A percentile compares a stretch with the other conserved stretches of the same genome.
Evolutionary conservation across 2,329 filamentous ascomycete genomes (phyloP).

Genomic region (Neoascochyta sp.): DNA sequence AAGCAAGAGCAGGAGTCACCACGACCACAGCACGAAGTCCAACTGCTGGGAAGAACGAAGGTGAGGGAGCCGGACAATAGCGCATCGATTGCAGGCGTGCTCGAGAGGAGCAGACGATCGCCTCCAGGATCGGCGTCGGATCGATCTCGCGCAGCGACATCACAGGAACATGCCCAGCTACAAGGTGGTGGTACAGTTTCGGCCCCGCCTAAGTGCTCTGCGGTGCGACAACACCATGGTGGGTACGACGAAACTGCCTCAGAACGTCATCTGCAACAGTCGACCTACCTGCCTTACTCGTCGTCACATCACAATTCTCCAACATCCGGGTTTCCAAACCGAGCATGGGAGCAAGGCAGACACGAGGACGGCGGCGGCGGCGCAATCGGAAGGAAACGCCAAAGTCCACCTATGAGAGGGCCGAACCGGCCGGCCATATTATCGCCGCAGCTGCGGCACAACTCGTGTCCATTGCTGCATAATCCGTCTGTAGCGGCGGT

Average conservation of each 20-base stretch:
- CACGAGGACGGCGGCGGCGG: no score
- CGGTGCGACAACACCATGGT: slow-evolving; percentile 2
- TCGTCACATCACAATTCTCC: slow-evolving; percentile 2
- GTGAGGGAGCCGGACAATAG: slow-evolving; percentile 1
- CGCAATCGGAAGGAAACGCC: neutral
- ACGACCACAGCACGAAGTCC: slow-evolving; percentile 11
- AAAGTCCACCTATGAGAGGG: neutral
- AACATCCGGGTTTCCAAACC: neutral
- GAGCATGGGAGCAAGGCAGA: neutral
- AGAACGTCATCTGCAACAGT: slow-evolving; percentile 1
- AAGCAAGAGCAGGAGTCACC: slow-evolving; percentile 11
- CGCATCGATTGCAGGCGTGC: slow-evolving; percentile 7
- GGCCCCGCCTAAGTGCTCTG: slow-evolving; percentile 13
- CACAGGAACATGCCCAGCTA: slow-evolving; percentile 16
- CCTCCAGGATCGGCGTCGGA: slow-evolving; percentile 15
- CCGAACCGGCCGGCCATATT: slow-evolving; percentile 1
- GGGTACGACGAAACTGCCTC: neutral
- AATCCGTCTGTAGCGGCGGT: slow-evolving; percentile 6
- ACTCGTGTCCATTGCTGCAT: slow-evolving; percentile 20
- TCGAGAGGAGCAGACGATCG: slow-evolving; percentile 13
- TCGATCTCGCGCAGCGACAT: slow-evolving; percentile 17
- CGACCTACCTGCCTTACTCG: slow-evolving; percentile 6
- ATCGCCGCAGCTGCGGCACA: slow-evolving; percentile 10
- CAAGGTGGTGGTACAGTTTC: slow-evolving; percentile 19
- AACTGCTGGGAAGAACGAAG: slow-evolving; percentile 7